phyloP scores from a whole-genome alignment of 257 asterid genomes.

The Mentha longifolia region DNA sequence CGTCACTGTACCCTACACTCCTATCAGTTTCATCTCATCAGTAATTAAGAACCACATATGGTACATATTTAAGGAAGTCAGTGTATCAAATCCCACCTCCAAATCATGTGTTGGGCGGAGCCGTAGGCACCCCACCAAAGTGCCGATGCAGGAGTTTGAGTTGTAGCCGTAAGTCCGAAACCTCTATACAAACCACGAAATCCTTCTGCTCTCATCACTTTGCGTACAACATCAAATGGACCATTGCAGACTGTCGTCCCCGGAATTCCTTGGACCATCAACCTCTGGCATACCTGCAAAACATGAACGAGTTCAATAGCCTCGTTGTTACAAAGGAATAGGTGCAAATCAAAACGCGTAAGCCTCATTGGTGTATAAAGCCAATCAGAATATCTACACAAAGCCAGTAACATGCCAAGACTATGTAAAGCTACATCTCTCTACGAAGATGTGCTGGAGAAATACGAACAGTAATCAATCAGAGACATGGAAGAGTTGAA shows the following conservation, averaged over 20 bases:
- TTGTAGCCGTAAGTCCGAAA: conserved; percentile 76
- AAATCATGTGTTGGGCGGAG: conserved; percentile 75
- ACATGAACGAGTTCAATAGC: background rate
- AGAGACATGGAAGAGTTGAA: conserved; percentile 31
- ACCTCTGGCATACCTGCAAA: conserved; percentile 75
- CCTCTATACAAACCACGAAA: conserved; percentile 87
- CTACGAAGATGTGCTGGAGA: background rate
- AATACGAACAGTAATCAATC: conserved; percentile 36
- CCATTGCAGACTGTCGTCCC: conserved; percentile 76
- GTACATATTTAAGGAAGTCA: background rate
- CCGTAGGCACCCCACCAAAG: conserved; percentile 99
- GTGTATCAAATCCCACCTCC: conserved; percentile 57
- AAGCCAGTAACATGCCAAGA: background rate
- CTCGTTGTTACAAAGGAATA: background rate
- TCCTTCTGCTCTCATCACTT: conserved; percentile 75
- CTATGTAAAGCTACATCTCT: background rate
- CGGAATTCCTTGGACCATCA: conserved; percentile 96
- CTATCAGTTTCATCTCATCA: conserved; percentile 37
- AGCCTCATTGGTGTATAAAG: background rate
- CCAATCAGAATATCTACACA: background rate
- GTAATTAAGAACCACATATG: background rate
- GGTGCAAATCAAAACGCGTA: background rate
- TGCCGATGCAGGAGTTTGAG: conserved; percentile 91
- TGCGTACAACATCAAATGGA: conserved; percentile 67
- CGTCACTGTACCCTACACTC: conserved; percentile 69